phyloP scores from a whole-genome alignment of 208 protist species.

The Leishmania mexicana region DNA sequence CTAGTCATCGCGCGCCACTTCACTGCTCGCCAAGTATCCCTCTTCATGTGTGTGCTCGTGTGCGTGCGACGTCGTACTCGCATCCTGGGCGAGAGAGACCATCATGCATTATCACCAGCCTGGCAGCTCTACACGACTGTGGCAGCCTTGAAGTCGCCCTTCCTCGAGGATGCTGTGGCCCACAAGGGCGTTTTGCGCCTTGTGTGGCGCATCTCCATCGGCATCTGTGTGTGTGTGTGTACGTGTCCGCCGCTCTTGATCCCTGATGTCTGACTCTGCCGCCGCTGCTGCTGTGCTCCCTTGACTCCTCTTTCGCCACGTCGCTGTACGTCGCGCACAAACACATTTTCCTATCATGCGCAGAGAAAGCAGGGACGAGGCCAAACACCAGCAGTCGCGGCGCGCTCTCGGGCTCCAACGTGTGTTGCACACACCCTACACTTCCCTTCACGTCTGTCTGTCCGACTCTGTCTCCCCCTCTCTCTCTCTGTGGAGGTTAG shows the following conservation, averaged over 20 bases:
- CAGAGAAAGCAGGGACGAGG: too few relatives aligned
- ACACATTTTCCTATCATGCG: too few relatives aligned
- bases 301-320: not conserved
- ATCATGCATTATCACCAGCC: not conserved
- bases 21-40: not conserved
- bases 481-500: not conserved
- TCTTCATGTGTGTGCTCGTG: not conserved
- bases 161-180: not conserved
- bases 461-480: not conserved
- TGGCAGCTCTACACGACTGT: not conserved
- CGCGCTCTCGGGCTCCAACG: too few relatives aligned
- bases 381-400: too few relatives aligned
- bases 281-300: not conserved
- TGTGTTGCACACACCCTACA: not conserved
- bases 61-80: not conserved
- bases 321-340: not conserved
- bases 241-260: not conserved
- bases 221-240: not conserved
- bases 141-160: not conserved
- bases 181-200: not conserved
- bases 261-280: not conserved
- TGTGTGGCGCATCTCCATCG: not conserved
- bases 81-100: not conserved
- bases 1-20: not conserved
- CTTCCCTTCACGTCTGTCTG: not conserved